Percentiles rank a stretch among this genome's conserved stretches.
Evolutionary conservation across 2,329 filamentous ascomycete species (phyloP).

Genomic region (Aureobasidium sp.): DNA sequence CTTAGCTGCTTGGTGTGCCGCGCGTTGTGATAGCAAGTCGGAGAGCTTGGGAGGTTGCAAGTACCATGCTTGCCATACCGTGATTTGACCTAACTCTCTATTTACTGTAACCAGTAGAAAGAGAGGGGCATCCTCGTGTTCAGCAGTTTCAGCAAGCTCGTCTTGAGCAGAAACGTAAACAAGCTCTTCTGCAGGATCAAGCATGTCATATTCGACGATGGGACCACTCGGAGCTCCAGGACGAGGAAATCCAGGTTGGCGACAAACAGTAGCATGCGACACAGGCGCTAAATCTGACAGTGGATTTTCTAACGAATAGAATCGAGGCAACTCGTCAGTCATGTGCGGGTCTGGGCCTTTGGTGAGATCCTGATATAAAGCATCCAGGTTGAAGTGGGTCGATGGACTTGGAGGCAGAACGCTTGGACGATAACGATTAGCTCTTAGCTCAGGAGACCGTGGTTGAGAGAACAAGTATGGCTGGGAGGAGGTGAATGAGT

Average conservation of each 20-base stretch:
- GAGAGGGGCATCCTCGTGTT: slow-evolving; percentile 42
- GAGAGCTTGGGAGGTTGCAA: slow-evolving; percentile 54
- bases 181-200: slow-evolving; percentile 73
- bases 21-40: slow-evolving; percentile 31
- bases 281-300: slow-evolving; percentile 78
- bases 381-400: slow-evolving; percentile 17
- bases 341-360: neutral
- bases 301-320: slow-evolving; percentile 81
- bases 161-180: slow-evolving; percentile 67
- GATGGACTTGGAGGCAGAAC: slow-evolving; percentile 2
- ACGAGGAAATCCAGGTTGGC: slow-evolving; percentile 11
- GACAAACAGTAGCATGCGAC: slow-evolving; percentile 41
- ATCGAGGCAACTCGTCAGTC: slow-evolving; percentile 54
- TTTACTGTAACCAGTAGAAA: slow-evolving; percentile 77
- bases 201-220: slow-evolving; percentile 47
- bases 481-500: slow-evolving; percentile 72
- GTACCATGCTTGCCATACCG: slow-evolving; percentile 77
- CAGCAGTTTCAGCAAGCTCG: slow-evolving; percentile 41
- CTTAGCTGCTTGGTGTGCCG: slow-evolving; percentile 32
- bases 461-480: slow-evolving; percentile 32
- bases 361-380: slow-evolving; percentile 21
- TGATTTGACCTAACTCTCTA: slow-evolving; percentile 65
- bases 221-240: slow-evolving; percentile 12
- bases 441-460: neutral
- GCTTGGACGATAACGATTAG: neutral